Conservation (phyloP, 1,284 basidiomycete genomes). For the Irpex rosettiformis region DNA sequence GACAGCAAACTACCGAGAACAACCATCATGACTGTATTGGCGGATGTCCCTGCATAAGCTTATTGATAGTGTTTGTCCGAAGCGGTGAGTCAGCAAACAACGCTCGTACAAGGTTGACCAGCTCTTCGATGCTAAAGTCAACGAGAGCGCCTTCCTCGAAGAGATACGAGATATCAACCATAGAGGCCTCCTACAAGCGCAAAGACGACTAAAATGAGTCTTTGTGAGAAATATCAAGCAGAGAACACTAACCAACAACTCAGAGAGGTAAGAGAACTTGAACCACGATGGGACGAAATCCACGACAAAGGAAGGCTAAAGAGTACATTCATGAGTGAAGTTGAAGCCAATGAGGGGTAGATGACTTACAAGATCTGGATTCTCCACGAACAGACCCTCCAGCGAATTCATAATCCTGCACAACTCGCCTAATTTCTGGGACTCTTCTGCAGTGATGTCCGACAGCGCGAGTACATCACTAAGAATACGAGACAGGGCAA, state of each 20-base stretch:
- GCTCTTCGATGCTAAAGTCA: slow-evolving; percentile 86
- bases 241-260: slow-evolving; percentile 68
- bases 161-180: slow-evolving; percentile 91
- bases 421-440: slow-evolving; percentile 78
- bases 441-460: slow-evolving; percentile 92
- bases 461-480: slow-evolving; percentile 74
- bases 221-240: slow-evolving; percentile 4
- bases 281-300: slow-evolving; percentile 89
- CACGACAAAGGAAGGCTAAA: slow-evolving; percentile 64
- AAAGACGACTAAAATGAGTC: background rate
- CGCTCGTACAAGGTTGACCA: slow-evolving; percentile 79
- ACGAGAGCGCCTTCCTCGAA: slow-evolving; percentile 90
- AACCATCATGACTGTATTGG: too few relatives aligned
- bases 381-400: slow-evolving; percentile 78
- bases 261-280: slow-evolving; percentile 90
- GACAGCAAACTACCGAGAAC: too few relatives aligned
- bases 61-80: slow-evolving; percentile 76
- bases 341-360: slow-evolving; percentile 1
- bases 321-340: slow-evolving; percentile 2
- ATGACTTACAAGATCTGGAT: slow-evolving; percentile 48
- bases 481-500: slow-evolving; percentile 67
- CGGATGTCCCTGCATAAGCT: slow-evolving; percentile 61
- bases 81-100: slow-evolving; percentile 90
- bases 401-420: slow-evolving; percentile 77
- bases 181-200: slow-evolving; percentile 68